These are phyloP conservation scores for Rhynchosporium secalis DNA, from an alignment of 2,329 filamentous ascomycete genomes.

Conservation along the genomic window DNA sequence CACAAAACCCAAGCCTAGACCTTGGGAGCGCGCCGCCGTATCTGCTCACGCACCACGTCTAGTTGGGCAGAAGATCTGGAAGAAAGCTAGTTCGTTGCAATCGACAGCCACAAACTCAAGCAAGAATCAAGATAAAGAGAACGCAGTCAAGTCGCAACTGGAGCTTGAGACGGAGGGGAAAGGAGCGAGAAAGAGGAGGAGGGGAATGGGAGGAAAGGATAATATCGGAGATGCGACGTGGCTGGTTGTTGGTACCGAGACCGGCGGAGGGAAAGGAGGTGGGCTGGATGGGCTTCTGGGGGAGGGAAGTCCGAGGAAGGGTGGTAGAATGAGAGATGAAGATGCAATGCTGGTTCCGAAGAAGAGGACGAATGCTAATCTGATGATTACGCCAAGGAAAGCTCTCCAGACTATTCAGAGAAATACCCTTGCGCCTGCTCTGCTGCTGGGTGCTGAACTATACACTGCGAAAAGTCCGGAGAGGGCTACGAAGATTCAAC, in stretches of 20 bases:
- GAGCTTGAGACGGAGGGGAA: slow-evolving; percentile 41
- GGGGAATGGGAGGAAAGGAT: slow-evolving; percentile 37
- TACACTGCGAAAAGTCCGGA: background rate
- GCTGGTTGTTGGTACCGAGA: slow-evolving; percentile 21
- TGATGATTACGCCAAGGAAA: slow-evolving; percentile 39
- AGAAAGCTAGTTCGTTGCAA: slow-evolving; percentile 27
- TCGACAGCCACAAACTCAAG: background rate
- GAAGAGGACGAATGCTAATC: slow-evolving; percentile 40
- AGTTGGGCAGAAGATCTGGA: slow-evolving; percentile 40
- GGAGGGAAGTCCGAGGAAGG: slow-evolving; percentile 15
- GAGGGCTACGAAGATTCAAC: background rate
- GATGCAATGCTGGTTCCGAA: slow-evolving; percentile 34
- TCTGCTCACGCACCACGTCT: slow-evolving; percentile 37
- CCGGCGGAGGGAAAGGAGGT: slow-evolving; percentile 1
- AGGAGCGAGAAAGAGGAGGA: slow-evolving; percentile 41
- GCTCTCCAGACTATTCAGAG: slow-evolving; percentile 24
- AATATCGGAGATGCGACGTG: slow-evolving; percentile 40
- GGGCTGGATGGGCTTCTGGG: background rate
- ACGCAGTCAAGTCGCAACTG: slow-evolving; percentile 22
- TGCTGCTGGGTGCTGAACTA: background rate
- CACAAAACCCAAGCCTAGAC: slow-evolving; percentile 22
- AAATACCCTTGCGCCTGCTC: slow-evolving; percentile 5
- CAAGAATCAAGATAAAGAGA: slow-evolving; percentile 29
- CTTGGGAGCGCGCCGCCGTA: slow-evolving; percentile 39
- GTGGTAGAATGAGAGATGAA: slow-evolving; percentile 15